Base-by-base conservation (phyloP, 306 rosid genomes). In the Castanospermum australe region DNA sequence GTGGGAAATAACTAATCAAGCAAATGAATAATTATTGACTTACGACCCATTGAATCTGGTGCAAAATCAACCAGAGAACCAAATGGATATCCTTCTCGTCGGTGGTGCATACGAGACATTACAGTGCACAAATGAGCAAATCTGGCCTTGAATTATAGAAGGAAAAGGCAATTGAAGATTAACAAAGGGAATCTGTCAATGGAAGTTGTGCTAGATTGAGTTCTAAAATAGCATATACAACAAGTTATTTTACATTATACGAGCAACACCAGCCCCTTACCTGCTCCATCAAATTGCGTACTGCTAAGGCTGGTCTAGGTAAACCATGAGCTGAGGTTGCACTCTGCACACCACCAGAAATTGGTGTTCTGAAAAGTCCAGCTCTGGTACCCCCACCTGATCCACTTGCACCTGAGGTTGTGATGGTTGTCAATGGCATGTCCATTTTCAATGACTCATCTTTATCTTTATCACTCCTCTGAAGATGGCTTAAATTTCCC, bases 51-150 rank as follows among this genome's bases (percentile, higher is more conserved):
- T 6, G 94, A 77, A 80, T 96, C 99, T 9, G 99, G 92, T 7
- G 99, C 99, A 89, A 96, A 96, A 85, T 96, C 99, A 51, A 96
- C 99, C n/a, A 96, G 81, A 47, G 99, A 93, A 80, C 97, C 99
- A 83, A 96, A 96, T 33, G 99, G 99, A 84, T 96, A 96, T 75
- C 99, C 99, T 85, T 91, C 93, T 75, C 98, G 91, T 28, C 96
- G 92, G 73, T 96, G 99, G 86, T 96, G 99, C 99, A 96, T 96
- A 60, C 92, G 98, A 45, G 99, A 96, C 99, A 96, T 96, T 45
- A 91, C 92, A 52, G 99, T 87, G 94, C 99, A 96, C 88, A 96
- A 86, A 87, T 96, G 99, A 88, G 99, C 98, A 89, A 96, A 96
- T 79, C 99, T 96, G 74, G 99, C 98, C 99, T 95, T 86, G 54